These are phyloP conservation scores for Penicillium sp. DNA, from an alignment of 2,329 filamentous ascomycete species.

Conservation along the genomic window DNA sequence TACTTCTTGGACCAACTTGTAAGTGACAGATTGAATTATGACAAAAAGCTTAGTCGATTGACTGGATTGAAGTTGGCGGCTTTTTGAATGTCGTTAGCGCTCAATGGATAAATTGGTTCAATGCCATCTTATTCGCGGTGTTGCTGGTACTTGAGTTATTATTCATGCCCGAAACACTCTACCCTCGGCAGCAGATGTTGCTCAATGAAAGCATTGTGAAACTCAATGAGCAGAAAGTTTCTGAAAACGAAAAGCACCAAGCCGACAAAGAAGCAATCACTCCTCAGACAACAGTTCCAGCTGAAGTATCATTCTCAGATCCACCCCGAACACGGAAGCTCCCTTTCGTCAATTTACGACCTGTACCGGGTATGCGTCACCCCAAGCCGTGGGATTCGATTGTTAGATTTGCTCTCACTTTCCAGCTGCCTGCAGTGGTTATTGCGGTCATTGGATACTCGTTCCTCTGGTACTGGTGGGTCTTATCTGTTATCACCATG, in stretches of 20 bases:
- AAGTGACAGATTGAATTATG: constrained; percentile 9
- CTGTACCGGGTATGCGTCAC: constrained; percentile 53
- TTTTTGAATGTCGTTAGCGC: constrained; percentile 51
- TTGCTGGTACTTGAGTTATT: constrained; percentile 51
- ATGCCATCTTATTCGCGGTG: constrained; percentile 53
- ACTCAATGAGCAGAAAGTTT: not conserved
- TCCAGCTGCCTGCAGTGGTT: constrained; percentile 47
- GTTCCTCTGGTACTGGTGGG: constrained; percentile 60
- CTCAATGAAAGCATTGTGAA: constrained; percentile 5
- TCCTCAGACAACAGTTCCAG: constrained; percentile 19
- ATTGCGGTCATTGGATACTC: constrained; percentile 52
- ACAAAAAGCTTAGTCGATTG: not conserved
- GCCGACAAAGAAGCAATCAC: not conserved
- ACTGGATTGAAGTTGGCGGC: constrained; percentile 45
- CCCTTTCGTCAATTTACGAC: constrained; percentile 46
- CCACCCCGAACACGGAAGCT: constrained; percentile 45
- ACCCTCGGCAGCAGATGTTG: constrained; percentile 54
- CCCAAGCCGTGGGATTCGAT: constrained; percentile 51
- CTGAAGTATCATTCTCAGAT: constrained; percentile 7
- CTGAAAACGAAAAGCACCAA: not conserved
- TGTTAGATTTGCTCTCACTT: constrained; percentile 49
- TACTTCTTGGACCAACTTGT: constrained; percentile 51
- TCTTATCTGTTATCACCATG: constrained; percentile 54
- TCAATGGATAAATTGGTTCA: constrained; percentile 57
- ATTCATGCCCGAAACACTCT: constrained; percentile 58